Evolutionary conservation across 2,329 filamentous ascomycete species (phyloP).

Genomic region (Penicillium nordicum): DNA sequence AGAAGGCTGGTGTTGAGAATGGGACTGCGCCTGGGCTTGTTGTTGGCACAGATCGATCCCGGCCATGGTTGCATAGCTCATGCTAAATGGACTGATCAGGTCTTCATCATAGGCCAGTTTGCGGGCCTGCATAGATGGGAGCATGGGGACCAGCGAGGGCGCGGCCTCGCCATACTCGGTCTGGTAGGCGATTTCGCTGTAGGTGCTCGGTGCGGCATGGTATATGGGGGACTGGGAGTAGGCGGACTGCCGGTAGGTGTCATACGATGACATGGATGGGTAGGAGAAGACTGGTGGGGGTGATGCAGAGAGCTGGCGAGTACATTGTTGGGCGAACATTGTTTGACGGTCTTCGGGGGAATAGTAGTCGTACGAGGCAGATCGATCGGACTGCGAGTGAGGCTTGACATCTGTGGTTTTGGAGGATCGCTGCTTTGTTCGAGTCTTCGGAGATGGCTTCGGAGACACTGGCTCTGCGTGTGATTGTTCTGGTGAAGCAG

Average conservation of each 20-base stretch:
- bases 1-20: constrained; percentile 27
- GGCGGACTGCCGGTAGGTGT: constrained; percentile 39
- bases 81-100: constrained; percentile 57
- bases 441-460: constrained; percentile 27
- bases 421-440: constrained; percentile 24
- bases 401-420: constrained; percentile 29
- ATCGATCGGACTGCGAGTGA: constrained; percentile 28
- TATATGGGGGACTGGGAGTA: constrained; percentile 38
- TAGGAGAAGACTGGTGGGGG: constrained; percentile 57
- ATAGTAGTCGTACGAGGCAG: constrained; percentile 35
- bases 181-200: constrained; percentile 35
- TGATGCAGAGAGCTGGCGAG: constrained; percentile 57
- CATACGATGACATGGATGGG: constrained; percentile 46
- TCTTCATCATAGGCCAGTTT: constrained; percentile 52
- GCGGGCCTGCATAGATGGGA: constrained; percentile 51
- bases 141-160: constrained; percentile 44
- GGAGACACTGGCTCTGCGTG: constrained; percentile 51
- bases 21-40: constrained; percentile 29
- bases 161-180: constrained; percentile 40
- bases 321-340: constrained; percentile 59
- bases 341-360: constrained; percentile 46
- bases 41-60: constrained; percentile 51
- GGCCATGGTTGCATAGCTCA: constrained; percentile 59
- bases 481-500: constrained; percentile 58
- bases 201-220: constrained; percentile 31